Evolutionary conservation across 75 land plant genomes (phyloP).

Genomic region (Pinus tabuliformis): DNA sequence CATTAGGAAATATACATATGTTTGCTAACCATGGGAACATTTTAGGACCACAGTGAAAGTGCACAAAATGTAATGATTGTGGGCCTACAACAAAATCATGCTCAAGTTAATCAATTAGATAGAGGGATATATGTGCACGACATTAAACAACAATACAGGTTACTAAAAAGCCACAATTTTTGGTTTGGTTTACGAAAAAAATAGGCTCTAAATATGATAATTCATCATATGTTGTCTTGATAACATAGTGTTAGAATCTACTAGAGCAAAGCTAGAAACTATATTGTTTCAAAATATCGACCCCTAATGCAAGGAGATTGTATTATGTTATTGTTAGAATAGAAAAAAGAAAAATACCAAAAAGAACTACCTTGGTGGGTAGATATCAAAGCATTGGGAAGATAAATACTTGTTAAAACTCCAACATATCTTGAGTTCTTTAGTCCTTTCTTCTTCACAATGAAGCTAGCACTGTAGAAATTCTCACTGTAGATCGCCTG

Average conservation of each 20-base stretch:
- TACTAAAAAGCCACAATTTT: background rate
- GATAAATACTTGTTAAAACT: constrained; percentile 52
- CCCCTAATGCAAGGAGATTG: background rate
- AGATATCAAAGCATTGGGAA: background rate
- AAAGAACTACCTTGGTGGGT: background rate
- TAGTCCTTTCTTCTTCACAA: constrained; percentile 87
- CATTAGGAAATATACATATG: too few species aligned
- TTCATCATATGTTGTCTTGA: background rate
- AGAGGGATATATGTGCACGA: background rate
- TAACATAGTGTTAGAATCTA: background rate
- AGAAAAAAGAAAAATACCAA: background rate
- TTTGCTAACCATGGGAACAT: background rate
- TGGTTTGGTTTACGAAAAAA: background rate
- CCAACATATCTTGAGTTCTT: constrained; percentile 66
- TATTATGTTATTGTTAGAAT: background rate
- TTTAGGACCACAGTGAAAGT: background rate
- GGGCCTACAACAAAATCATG: background rate
- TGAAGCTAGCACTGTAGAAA: constrained; percentile 87
- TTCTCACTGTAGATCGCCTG: too few species aligned
- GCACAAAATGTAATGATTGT: background rate
- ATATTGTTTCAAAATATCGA: background rate
- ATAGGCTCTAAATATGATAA: background rate
- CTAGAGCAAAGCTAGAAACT: background rate
- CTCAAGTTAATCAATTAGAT: background rate
- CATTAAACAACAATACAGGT: background rate